Evolutionary conservation across 2,329 filamentous ascomycete genomes (phyloP), one percentile per base, ranked within the genome.

Genomic region (Clarireedia hainanense): DNA sequence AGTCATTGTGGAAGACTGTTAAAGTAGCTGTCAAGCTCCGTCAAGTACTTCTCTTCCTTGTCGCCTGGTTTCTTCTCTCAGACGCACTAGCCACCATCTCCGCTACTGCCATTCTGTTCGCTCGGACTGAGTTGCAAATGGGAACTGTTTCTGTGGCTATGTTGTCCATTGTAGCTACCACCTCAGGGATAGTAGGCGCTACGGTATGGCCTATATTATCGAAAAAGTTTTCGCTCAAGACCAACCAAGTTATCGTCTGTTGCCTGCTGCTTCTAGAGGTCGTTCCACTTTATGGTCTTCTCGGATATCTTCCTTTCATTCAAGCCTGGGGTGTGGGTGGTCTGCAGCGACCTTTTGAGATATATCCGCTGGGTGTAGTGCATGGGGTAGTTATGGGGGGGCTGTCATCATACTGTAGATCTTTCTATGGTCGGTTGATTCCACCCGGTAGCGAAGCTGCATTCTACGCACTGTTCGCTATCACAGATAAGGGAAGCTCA

Each of bases 321-420:
- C 80, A 84, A 64, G 74, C 77, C 6, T 82, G 87, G 71, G 91
- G 90, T 0, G 83, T 89, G 5, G 74, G 91, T 42, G 94, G 94
- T 1, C 77, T 99, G n/a, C 91, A 96, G 70, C 85, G 94, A 68
- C 86, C 89, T 3, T 96, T 91, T 89, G 94, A 99, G 65, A 96
- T 99, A 89, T 97, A 94, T 65, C 89, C 89, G 0, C 74, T 99
- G 1, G 91, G 90, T 0, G 88, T 88, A 3, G 83, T 97, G 12
- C 97, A 96, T 70, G 94, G 94, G 0, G 83, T 99, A 50, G 91
- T 97, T 2, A 82, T 97, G 30, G 94, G 94, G n/a, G 94, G 94
- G 0, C 74, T 99, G 42, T 90, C 88, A 57, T 88, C 87, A 24
- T 96, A 97, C 71, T 97, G 94, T 68, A 86, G 94, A 43, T 91